phyloP scores from a whole-genome alignment of 2,329 filamentous ascomycete genomes.

The Fusarium incarnatum region DNA sequence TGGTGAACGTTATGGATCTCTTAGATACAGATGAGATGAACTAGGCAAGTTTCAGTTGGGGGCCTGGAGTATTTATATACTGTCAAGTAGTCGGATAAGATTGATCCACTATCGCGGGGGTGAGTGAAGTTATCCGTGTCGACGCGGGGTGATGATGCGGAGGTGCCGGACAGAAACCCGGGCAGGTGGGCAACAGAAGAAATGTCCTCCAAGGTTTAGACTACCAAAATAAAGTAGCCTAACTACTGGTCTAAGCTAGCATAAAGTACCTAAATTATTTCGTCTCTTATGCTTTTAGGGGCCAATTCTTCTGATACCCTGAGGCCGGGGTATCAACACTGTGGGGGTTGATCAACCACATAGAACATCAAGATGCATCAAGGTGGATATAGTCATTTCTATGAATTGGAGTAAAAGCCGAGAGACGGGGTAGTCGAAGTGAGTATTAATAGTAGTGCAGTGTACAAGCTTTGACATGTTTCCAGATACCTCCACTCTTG shows the following conservation, averaged over 20 bases:
- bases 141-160: constrained; percentile 34
- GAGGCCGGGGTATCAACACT: constrained; percentile 5
- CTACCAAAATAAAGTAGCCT: too few species aligned
- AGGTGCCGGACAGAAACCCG: constrained; percentile 39
- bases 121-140: constrained; percentile 21
- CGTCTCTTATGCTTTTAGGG: too few species aligned
- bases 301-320: too few species aligned
- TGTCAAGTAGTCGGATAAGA: constrained; percentile 2
- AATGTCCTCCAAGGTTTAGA: too few species aligned
- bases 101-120: constrained; percentile 36
- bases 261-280: too few species aligned
- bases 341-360: background rate
- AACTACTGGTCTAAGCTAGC: too few species aligned
- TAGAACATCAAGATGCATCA: background rate
- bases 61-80: constrained; percentile 1
- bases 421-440: background rate
- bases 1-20: constrained; percentile 8
- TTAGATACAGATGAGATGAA: background rate
- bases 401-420: background rate
- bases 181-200: too few species aligned
- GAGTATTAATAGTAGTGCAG: background rate
- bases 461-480: background rate
- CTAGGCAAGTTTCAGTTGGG: background rate
- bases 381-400: background rate
- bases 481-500: background rate